These are phyloP conservation scores for Rutstroemia sp. DNA, from an alignment of 2,329 filamentous ascomycete species.

Conservation along the genomic window DNA sequence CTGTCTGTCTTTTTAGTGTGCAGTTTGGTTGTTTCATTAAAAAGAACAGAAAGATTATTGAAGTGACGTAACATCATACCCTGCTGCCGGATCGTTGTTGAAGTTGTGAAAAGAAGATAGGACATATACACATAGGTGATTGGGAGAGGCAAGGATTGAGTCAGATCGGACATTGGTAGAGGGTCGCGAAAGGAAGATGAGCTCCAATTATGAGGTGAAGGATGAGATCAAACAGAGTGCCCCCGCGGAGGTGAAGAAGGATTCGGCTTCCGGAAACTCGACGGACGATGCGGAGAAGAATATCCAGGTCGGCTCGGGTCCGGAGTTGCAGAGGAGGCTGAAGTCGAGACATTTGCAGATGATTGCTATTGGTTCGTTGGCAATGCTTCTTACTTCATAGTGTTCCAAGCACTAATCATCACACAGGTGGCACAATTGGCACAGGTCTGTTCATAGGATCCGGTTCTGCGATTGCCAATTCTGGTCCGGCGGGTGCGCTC, in stretches of 20 bases:
- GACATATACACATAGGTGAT: too few relatives aligned
- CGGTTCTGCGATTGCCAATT: slow-evolving; percentile 52
- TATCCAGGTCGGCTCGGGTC: slow-evolving; percentile 5
- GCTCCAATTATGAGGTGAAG: background rate
- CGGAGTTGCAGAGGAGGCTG: slow-evolving; percentile 29
- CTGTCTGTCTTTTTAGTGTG: too few relatives aligned
- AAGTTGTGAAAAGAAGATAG: too few relatives aligned
- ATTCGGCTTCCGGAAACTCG: slow-evolving; percentile 1
- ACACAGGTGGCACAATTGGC: slow-evolving; percentile 55
- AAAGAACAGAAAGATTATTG: too few relatives aligned
- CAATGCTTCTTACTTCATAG: slow-evolving; percentile 13
- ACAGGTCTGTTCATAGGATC: slow-evolving; percentile 67
- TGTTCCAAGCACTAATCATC: background rate
- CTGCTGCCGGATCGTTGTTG: too few relatives aligned
- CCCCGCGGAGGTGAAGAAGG: background rate
- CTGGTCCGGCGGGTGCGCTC: slow-evolving; percentile 59
- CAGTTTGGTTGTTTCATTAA: too few relatives aligned
- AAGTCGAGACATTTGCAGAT: slow-evolving; percentile 58
- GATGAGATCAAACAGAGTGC: background rate
- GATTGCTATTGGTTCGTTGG: slow-evolving; percentile 46
- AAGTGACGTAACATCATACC: too few relatives aligned
- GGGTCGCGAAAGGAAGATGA: background rate
- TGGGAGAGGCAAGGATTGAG: background rate
- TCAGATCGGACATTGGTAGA: too few relatives aligned
- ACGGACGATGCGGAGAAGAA: slow-evolving; percentile 4